Percentiles rank a stretch among this genome's conserved stretches.
Evolutionary conservation across 305 asterid genomes (phyloP).

Genomic region (Rubia balearica): DNA sequence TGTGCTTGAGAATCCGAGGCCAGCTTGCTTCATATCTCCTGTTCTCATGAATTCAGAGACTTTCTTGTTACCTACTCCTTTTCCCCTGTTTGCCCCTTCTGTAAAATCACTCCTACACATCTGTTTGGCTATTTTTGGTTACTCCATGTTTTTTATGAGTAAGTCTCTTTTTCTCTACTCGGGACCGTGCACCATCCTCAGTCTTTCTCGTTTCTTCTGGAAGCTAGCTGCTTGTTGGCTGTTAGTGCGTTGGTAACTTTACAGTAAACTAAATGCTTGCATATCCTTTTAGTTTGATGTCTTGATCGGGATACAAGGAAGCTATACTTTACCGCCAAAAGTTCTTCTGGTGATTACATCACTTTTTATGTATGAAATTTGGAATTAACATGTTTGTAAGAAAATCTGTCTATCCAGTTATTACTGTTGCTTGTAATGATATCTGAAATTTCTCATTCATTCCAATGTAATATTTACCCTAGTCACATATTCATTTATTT

Average conservation of each 20-base stretch:
- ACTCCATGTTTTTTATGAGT: background rate
- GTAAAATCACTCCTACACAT: background rate
- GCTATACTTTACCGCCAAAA: background rate
- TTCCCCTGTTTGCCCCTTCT: conserved; percentile 3
- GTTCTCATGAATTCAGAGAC: background rate
- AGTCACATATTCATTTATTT: conserved; percentile 9
- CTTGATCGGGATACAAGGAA: background rate
- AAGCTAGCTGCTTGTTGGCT: background rate
- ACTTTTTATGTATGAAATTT: background rate
- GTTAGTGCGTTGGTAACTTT: background rate
- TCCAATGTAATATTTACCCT: background rate
- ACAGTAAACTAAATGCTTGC: background rate
- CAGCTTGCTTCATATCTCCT: background rate
- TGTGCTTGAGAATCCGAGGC: conserved; percentile 12
- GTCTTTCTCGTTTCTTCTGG: background rate
- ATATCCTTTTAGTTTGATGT: background rate
- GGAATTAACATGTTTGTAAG: background rate
- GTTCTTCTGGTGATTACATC: background rate
- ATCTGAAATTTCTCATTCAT: background rate
- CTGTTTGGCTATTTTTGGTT: conserved; percentile 5
- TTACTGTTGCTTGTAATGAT: background rate
- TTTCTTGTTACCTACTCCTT: background rate
- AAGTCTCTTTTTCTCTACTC: background rate
- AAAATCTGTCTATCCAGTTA: background rate
- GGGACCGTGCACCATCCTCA: background rate